phyloP scores from a whole-genome alignment of 2,329 filamentous ascomycete genomes.

The Fusarium begoniae region DNA sequence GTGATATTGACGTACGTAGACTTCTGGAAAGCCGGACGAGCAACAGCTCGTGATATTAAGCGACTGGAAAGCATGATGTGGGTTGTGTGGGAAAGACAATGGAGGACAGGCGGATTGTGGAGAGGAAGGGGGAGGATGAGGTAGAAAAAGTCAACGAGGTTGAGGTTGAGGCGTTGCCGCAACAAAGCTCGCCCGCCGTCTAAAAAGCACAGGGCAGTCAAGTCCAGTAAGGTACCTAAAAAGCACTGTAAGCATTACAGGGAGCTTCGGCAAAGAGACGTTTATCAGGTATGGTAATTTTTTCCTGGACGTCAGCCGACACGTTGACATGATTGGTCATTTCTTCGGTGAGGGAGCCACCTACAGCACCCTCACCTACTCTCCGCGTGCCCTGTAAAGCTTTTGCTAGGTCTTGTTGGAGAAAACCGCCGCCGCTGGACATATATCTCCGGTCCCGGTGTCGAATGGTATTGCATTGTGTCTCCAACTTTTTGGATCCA shows the following conservation, averaged over 20 bases:
- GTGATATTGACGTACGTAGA: conserved; percentile 57
- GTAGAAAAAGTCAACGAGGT: conserved; percentile 39
- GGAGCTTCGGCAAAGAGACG: conserved; percentile 40
- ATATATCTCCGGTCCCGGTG: conserved; percentile 38
- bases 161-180: conserved; percentile 38
- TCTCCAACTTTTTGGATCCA: conserved; percentile 7
- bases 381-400: conserved; percentile 1
- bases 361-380: conserved; percentile 23
- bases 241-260: conserved; percentile 20
- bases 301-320: conserved; percentile 21
- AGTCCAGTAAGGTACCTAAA: background rate
- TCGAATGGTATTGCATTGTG: conserved; percentile 7
- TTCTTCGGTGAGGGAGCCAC: conserved; percentile 12
- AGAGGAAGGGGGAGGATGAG: conserved; percentile 27
- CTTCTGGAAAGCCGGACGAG: conserved; percentile 64
- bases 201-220: conserved; percentile 33
- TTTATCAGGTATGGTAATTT: conserved; percentile 37
- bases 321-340: conserved; percentile 15
- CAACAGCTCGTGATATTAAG: conserved; percentile 67
- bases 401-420: background rate
- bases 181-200: conserved; percentile 39
- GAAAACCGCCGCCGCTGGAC: conserved; percentile 29
- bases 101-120: conserved; percentile 31
- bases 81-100: conserved; percentile 42
- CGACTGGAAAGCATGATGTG: conserved; percentile 67